phyloP scores from a whole-genome alignment of 2,329 filamentous ascomycete genomes.

The Catunica adiposa region DNA sequence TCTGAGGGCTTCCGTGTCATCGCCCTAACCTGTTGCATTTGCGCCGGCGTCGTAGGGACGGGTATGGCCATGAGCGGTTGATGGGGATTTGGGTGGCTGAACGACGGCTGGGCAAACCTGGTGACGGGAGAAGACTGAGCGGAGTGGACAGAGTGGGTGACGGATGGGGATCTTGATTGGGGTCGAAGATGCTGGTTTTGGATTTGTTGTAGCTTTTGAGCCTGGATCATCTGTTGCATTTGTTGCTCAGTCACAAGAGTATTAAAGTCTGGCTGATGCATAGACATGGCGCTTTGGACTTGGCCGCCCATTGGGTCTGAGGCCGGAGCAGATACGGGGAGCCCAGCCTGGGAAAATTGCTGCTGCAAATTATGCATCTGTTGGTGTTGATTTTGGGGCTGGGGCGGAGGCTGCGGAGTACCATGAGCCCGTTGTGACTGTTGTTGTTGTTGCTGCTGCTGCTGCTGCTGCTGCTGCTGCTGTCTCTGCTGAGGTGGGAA shows the following conservation, averaged over 20 bases:
- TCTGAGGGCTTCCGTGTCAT: neutral
- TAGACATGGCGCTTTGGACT: neutral
- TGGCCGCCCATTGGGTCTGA: neutral
- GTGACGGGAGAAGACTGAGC: conserved; percentile 7
- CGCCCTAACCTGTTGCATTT: neutral
- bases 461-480: neutral
- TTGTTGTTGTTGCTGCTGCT: conserved; percentile 8
- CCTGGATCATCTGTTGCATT: conserved; percentile 16
- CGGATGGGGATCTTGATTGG: conserved; percentile 5
- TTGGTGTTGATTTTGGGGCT: conserved; percentile 2
- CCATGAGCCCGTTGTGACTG: neutral
- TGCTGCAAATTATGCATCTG: neutral
- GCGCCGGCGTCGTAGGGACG: neutral
- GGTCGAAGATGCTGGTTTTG: conserved; percentile 7
- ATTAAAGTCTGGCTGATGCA: conserved; percentile 11
- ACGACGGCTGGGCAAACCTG: neutral
- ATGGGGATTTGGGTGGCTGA: neutral
- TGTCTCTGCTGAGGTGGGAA: neutral
- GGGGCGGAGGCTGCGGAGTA: neutral
- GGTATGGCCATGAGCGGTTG: neutral
- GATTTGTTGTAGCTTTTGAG: conserved; percentile 14
- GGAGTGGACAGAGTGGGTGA: conserved; percentile 6
- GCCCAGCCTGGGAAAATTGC: neutral
- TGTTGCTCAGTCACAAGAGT: conserved; percentile 17
- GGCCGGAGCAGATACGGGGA: conserved; percentile 2